Base-by-base conservation (phyloP, 208 protist species). In the Wallacemonas rigidus region DNA sequence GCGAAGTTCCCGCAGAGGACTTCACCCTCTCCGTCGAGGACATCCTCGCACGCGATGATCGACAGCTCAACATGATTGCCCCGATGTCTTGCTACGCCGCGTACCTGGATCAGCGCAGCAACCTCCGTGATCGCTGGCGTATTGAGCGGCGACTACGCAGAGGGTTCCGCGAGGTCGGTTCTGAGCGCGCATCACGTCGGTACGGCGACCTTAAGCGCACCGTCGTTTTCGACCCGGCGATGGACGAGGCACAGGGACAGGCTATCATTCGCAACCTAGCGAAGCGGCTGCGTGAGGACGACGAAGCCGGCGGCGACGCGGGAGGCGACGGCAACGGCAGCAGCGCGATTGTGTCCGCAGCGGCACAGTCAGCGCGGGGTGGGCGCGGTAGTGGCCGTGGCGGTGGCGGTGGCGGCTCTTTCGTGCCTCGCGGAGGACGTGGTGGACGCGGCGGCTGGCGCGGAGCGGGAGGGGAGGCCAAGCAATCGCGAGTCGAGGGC, bases 71-170 rank as follows among this genome's bases (percentile, higher is more conserved):
- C 79, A 93, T 95, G 85, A 88, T 98, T 51, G 94, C 89, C 35
- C 94, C 94, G n/a, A 89, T 98, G 86, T 88, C 81, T 67, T 98
- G 91, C 79, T 98, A 98, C 75, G 91, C 94, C 1, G 87, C 94
- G 1, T 98, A 97, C 80, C 79, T 93, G 2, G 78, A 87, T 58
- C 77, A 83, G 62, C 71, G 72, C 1, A 83, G 71, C 53, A 97
- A 97, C 79, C 44, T 70, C 64, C 81, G 88, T 6, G 92, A 97
- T 79, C 83, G 88, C 17, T 69, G 72, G 2, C 74, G 79, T 17
- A 83, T 91, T 67, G 82, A 90, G 57, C 79, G 79, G 7, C 82
- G 85, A 7, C 75, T 81, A 17, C 72, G 76, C 40, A 86, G 85
- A 36, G 86, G 87, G 1, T 87, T 96, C 67, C 87, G 91, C 48